Evolutionary conservation across 1,284 basidiomycete genomes (phyloP), one percentile per base, ranked within the genome.

Genomic region (Clitocybe nebularis): DNA sequence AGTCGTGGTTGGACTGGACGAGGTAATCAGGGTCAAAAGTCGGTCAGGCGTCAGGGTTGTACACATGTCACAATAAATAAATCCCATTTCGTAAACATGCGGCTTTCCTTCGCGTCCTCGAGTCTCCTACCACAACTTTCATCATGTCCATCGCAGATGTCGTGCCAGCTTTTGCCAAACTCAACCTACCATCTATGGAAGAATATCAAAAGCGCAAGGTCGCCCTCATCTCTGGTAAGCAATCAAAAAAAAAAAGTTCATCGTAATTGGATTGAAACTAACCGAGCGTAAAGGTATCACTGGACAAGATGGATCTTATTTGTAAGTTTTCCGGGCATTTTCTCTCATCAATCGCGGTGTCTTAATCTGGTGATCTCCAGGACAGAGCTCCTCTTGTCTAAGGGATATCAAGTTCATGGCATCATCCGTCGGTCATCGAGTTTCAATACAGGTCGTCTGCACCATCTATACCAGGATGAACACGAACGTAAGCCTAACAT

Each of bases 351-450:
- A 63, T 9, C 13, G 39, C 17, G 19, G 28, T 41, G 23, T 45
- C 13, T 20, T 39, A 34, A 44, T 51, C 46, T 57, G 45, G 43
- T 46, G 47, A 9, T 41, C 41, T 16, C 21, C 55, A 90, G 87
- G 41, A 89, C 89, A 17, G 89, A 93, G 63, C 69, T 93, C 13
- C 71, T 94, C 43, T 72, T 94, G 43, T 73, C 74, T 47, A 93
- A 94, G 63, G 92, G 91, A 26, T 94, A 94, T 63, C 77, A 91
- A 53, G 92, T 94, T 1, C 92, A 94, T 61, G 92, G 88, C 25
- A 93, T 93, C 68, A 93, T 95, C 55, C 85, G 91, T 56, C 85
- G 91, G 47, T 93, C 91, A 21, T 94, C 91, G 14, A 90, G 86
- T 58, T 95, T 95, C 79, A 95, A 95, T 68, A 95, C 91, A 43